phyloP scores from a whole-genome alignment of 768 basidiomycete species.

The Tulasnella sp. region DNA sequence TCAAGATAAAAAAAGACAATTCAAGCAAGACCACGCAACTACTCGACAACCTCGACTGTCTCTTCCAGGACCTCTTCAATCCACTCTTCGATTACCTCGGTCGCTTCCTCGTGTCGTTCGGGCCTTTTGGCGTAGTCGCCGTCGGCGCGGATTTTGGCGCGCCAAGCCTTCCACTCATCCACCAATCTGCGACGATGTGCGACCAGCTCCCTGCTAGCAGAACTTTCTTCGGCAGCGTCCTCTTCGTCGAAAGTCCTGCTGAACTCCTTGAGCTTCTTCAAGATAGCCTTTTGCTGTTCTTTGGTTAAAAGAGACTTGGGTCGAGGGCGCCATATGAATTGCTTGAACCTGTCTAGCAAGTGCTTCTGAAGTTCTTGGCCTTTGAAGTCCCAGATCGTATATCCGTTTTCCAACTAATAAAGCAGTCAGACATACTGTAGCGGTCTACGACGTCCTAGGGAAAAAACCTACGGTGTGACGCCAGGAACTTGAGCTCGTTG shows the following conservation, averaged over 20 bases:
- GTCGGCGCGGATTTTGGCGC: constrained; percentile 59
- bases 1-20: neutral
- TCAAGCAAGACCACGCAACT: neutral
- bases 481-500: constrained; percentile 92
- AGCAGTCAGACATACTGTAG: constrained; percentile 5
- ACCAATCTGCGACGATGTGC: constrained; percentile 84
- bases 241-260: constrained; percentile 91
- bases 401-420: constrained; percentile 86
- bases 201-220: constrained; percentile 87
- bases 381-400: constrained; percentile 94
- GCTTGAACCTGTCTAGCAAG: constrained; percentile 92
- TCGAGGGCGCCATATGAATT: constrained; percentile 98
- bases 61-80: constrained; percentile 90
- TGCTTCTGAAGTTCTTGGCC: constrained; percentile 91
- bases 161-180: constrained; percentile 99
- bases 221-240: constrained; percentile 90
- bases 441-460: constrained; percentile 1
- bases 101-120: constrained; percentile 44
- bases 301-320: constrained; percentile 78
- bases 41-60: constrained; percentile 58
- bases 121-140: constrained; percentile 44
- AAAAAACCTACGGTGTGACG: constrained; percentile 66
- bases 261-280: constrained; percentile 85
- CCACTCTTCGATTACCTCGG: constrained; percentile 92
- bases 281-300: constrained; percentile 78